These are phyloP conservation scores for Hyphopichia burtonii DNA, from an alignment of 1,139 yeast species.

Conservation along the genomic window DNA sequence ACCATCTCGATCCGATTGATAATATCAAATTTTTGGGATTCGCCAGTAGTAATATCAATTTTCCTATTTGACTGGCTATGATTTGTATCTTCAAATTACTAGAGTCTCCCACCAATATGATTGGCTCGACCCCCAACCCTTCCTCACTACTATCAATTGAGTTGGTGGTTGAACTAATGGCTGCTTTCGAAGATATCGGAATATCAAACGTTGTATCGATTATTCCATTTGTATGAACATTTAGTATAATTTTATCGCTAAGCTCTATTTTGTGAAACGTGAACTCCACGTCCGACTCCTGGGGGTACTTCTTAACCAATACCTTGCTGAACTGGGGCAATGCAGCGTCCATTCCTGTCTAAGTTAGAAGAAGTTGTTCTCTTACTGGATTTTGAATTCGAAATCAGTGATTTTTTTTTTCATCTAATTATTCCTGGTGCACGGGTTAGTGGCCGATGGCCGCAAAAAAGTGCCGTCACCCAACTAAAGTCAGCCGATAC, in stretches of 20 bases:
- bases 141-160: constrained; percentile 18
- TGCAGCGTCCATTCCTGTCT: neutral
- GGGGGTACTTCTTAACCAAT: neutral
- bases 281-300: constrained; percentile 9
- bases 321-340: constrained; percentile 1
- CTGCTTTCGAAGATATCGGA: constrained; percentile 36
- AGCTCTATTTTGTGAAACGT: constrained; percentile 38
- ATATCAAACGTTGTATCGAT: constrained; percentile 44
- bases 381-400: too few species aligned
- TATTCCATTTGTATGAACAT: constrained; percentile 36
- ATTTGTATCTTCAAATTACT: constrained; percentile 40
- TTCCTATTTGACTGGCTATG: constrained; percentile 45
- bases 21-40: constrained; percentile 35
- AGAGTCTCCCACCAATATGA: constrained; percentile 40
- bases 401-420: too few species aligned
- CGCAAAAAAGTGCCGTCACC: too few species aligned
- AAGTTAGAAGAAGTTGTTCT: too few species aligned
- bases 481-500: too few species aligned
- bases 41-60: constrained; percentile 24
- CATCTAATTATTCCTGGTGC: too few species aligned
- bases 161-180: constrained; percentile 20
- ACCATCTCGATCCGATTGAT: constrained; percentile 45
- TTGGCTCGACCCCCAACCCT: constrained; percentile 34
- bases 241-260: constrained; percentile 34
- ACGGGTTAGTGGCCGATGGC: too few species aligned